These are phyloP conservation scores for Hysterangium stoloniferum DNA, from an alignment of 768 basidiomycete species.

Conservation along the genomic window DNA sequence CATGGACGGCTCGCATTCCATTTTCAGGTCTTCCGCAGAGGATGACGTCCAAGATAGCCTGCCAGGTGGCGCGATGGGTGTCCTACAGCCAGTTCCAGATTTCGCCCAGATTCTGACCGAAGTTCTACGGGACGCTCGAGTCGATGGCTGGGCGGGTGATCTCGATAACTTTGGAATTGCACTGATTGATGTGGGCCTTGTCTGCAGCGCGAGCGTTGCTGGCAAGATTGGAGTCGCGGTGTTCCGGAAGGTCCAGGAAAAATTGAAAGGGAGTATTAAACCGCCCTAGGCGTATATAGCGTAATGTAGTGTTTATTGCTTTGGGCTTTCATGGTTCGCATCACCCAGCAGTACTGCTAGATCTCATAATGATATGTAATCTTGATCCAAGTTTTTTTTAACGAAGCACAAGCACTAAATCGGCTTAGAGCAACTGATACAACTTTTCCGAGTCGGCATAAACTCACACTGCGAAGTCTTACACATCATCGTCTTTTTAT, in stretches of 20 bases:
- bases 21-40: conserved; percentile 7
- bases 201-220: conserved; percentile 38
- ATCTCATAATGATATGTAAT: too few relatives aligned
- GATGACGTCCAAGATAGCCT: neutral
- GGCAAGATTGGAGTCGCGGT: conserved; percentile 5
- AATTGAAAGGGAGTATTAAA: neutral
- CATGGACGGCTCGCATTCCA: conserved; percentile 55
- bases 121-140: conserved; percentile 37
- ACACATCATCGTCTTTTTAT: too few relatives aligned
- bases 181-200: conserved; percentile 51
- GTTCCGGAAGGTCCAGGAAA: neutral
- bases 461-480: too few relatives aligned
- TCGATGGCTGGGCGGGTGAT: conserved; percentile 19
- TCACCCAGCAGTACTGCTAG: too few relatives aligned
- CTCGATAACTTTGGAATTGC: conserved; percentile 28
- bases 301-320: neutral
- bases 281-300: neutral
- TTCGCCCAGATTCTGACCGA: conserved; percentile 44
- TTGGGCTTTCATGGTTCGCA: too few relatives aligned
- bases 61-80: conserved; percentile 19
- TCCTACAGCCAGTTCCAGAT: conserved; percentile 53
- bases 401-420: too few relatives aligned
- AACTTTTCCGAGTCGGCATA: too few relatives aligned
- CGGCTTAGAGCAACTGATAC: too few relatives aligned
- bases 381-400: too few relatives aligned